Evolutionary conservation across 1,284 basidiomycete genomes (phyloP).

Genomic region (Gymnopus androsaceus): DNA sequence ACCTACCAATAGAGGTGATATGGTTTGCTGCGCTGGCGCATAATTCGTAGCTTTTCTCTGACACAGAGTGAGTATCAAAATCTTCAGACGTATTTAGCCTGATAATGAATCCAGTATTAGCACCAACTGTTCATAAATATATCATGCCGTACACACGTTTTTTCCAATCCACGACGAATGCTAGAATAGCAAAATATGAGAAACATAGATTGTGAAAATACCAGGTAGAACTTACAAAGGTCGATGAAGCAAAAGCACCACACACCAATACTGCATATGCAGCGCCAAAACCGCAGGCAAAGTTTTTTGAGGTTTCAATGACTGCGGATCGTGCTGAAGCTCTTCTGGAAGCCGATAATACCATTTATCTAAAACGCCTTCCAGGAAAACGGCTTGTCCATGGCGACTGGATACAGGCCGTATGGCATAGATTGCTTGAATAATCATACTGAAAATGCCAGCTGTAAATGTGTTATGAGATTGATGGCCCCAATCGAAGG

Average conservation of each 20-base stretch:
- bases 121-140: too few relatives aligned
- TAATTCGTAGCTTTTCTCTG: constrained; percentile 68
- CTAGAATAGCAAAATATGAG: background rate
- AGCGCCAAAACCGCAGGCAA: constrained; percentile 70
- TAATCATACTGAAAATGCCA: constrained; percentile 64
- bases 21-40: constrained; percentile 78
- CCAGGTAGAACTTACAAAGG: constrained; percentile 65
- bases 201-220: background rate
- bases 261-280: constrained; percentile 88
- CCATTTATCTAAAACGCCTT: constrained; percentile 77
- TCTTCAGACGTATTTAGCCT: constrained; percentile 39
- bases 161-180: too few relatives aligned
- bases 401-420: constrained; percentile 58
- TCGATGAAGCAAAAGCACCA: constrained; percentile 75
- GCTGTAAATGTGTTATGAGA: constrained; percentile 53
- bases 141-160: too few relatives aligned
- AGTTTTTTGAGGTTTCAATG: constrained; percentile 38
- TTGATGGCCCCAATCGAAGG: background rate
- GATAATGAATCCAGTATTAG: too few relatives aligned
- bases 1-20: constrained; percentile 71
- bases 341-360: constrained; percentile 72
- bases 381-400: constrained; percentile 59
- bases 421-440: constrained; percentile 76
- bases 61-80: too few relatives aligned
- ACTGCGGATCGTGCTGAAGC: constrained; percentile 59